These are phyloP conservation scores for Alternaria ethzedia DNA, from an alignment of 2,329 filamentous ascomycete species.

Conservation along the genomic window DNA sequence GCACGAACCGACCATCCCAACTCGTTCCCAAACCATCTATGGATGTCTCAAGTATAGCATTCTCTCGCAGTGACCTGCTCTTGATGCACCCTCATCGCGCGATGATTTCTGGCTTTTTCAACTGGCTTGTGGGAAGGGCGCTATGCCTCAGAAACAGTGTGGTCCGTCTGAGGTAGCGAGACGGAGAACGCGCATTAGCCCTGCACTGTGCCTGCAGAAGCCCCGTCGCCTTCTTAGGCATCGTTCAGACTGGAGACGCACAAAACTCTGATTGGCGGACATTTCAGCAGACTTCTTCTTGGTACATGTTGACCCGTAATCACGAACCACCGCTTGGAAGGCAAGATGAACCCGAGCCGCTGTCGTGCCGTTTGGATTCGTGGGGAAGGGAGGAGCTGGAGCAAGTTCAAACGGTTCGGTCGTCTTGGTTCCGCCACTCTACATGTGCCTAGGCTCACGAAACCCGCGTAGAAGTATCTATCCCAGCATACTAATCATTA, in stretches of 20 bases:
- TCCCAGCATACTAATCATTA: background rate
- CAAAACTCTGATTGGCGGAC: background rate
- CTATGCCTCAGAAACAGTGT: slow-evolving; percentile 4
- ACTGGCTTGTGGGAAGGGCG: background rate
- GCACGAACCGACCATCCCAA: background rate
- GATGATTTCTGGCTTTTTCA: background rate
- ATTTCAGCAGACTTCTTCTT: background rate
- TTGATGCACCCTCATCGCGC: background rate
- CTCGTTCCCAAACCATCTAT: background rate
- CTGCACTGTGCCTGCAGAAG: background rate
- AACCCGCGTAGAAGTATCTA: background rate
- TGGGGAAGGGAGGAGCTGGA: background rate
- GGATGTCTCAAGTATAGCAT: background rate
- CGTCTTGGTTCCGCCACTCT: background rate
- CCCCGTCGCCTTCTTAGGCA: background rate
- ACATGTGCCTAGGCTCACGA: background rate
- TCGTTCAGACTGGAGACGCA: background rate
- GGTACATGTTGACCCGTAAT: background rate
- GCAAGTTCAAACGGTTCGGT: background rate
- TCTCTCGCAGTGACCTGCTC: background rate
- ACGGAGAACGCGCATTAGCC: slow-evolving; percentile 6
- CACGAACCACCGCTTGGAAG: background rate
- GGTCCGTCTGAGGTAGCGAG: slow-evolving; percentile 1
- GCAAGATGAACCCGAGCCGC: background rate
- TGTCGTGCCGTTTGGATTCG: background rate